Base-by-base conservation (phyloP, 2,329 filamentous ascomycete genomes). In the Pseudogymnoascus sp. region DNA sequence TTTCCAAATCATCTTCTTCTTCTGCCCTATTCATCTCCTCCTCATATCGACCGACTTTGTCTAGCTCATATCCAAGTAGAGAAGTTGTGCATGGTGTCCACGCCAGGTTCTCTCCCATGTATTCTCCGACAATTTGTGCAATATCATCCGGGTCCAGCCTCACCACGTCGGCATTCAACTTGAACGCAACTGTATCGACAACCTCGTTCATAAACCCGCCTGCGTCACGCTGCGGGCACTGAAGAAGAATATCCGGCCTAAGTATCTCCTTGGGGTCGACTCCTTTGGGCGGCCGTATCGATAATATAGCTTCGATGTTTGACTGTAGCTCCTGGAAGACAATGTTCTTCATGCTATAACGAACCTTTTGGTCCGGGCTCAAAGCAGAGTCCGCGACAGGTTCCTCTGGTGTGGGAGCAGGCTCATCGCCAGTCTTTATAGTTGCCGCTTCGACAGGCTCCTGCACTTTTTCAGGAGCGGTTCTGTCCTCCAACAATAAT, bases 131-230 rank as follows among this genome's bases (percentile, higher is more conserved):
- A 26, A 95, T 77, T 60, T 87, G 81, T 2, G 88, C 88, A 62
- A 96, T 76, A 70, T 89, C 87, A 66, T 86, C 83, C 1, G 90
- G 85, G 70, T 87, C 83, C 10, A 96, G 72, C 18, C 83, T 81
- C 34, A 95, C 76, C 2, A 93, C 71, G 67, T 93, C 86, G 2
- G 89, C 87, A 5, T 77, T 77, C 5, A 89, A 76, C 36, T 85
- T 80, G 11, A 77, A 76, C 0, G 89, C 88, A 47, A 88, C 77
- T 61, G 84, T 80, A 65, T 84, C 80, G 1, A 93, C 82, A n/a
- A 90, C 77, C 3, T 77, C 75, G 66, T 87, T 81, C 37, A 90
- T 74, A 66, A 82, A 80, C 57, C 74, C 72, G 63, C 79, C 82
- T 40, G 78, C 81, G 57, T 83, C 81, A 45, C 81, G 78, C 26